Conservation (phyloP, 2,329 filamentous ascomycete genomes). For the Colletotrichum tamarilloi region DNA sequence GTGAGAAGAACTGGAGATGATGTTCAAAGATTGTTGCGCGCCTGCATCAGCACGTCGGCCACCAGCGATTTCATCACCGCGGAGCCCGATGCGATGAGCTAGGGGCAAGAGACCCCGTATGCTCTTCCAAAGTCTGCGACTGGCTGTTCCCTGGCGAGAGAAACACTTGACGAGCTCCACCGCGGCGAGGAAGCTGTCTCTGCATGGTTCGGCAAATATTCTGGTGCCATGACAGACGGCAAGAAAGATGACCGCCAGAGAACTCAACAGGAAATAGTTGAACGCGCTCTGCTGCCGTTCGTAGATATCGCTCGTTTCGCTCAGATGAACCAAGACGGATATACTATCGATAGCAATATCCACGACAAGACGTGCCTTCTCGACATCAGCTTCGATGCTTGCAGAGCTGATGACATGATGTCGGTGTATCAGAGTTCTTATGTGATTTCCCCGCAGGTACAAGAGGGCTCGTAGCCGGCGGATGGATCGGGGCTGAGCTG, state of each 20-base stretch:
- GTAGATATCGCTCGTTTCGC: slow-evolving; percentile 49
- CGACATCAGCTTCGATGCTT: slow-evolving; percentile 48
- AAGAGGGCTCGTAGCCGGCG: slow-evolving; percentile 54
- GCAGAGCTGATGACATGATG: slow-evolving; percentile 53
- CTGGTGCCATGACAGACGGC: slow-evolving; percentile 57
- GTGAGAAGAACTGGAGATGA: not conserved
- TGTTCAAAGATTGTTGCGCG: not conserved
- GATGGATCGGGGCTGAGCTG: slow-evolving; percentile 46
- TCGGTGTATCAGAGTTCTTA: slow-evolving; percentile 55
- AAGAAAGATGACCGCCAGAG: slow-evolving; percentile 52
- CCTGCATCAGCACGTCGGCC: not conserved
- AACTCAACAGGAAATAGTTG: slow-evolving; percentile 54
- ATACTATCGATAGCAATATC: slow-evolving; percentile 48
- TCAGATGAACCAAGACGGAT: slow-evolving; percentile 50
- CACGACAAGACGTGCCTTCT: slow-evolving; percentile 51
- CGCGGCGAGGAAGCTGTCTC: slow-evolving; percentile 46
- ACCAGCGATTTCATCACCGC: slow-evolving; percentile 1
- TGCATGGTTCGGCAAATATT: slow-evolving; percentile 50
- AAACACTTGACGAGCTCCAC: slow-evolving; percentile 46
- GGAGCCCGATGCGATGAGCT: slow-evolving; percentile 42
- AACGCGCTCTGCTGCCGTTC: slow-evolving; percentile 51
- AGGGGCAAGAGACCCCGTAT: slow-evolving; percentile 47
- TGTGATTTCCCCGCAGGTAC: slow-evolving; percentile 57
- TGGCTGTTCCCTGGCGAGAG: slow-evolving; percentile 45
- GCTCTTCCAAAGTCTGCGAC: slow-evolving; percentile 49